Base-by-base conservation (phyloP, 1,139 yeast genomes). In the Torulaspora globosa region DNA sequence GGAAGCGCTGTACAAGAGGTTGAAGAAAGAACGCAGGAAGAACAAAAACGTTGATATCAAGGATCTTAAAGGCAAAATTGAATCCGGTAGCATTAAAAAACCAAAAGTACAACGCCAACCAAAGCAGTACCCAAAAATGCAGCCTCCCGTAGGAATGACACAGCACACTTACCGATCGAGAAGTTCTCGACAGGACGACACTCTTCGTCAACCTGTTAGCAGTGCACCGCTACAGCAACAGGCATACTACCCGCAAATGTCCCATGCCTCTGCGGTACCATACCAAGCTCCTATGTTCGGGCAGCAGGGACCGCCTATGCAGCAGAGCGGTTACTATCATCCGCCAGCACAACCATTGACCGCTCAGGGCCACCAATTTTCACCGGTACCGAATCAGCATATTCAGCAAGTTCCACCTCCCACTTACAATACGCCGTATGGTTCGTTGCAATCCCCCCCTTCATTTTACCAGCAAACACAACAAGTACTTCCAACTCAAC, bases 11-110 rank as follows among this genome's bases (percentile, higher is more conserved):
- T 63, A 54, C 42, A 71, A 70, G 50, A 68, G 67, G 50, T 61
- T 62, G 41, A 80, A 79, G 58, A 86, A 80, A 58, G 73, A 75
- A 15, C 70, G 73, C 43, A 81, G 78, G 67, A 82, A 78, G 61
- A 77, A 72, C 56, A 74, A 72, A 54, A 72, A 71, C 46, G 68
- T 70, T 44, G 71, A 70, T 48, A 70, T 66, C 43, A 69, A 66
- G 38, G 44, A 26, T 19, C 45, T 34, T 18, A 39, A 23, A 31
- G 43, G 18, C 12, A 35, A n/a, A 14, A 26, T 35, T 3, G 43
- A 40, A 35, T 39, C 47, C 15, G 41, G 43, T 28, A 27, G 38
- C 16, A 14, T 21, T 16, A 46, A 48, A 43, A 46, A 21, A 30
- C 36, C 44, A 12, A 44, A 46, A 46, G 39, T 43, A 39, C 39